A percentile compares a stretch with the other conserved stretches of the same genome.
Evolutionary conservation across 306 rosid species (phyloP).

Genomic region (Rosa rugosa): DNA sequence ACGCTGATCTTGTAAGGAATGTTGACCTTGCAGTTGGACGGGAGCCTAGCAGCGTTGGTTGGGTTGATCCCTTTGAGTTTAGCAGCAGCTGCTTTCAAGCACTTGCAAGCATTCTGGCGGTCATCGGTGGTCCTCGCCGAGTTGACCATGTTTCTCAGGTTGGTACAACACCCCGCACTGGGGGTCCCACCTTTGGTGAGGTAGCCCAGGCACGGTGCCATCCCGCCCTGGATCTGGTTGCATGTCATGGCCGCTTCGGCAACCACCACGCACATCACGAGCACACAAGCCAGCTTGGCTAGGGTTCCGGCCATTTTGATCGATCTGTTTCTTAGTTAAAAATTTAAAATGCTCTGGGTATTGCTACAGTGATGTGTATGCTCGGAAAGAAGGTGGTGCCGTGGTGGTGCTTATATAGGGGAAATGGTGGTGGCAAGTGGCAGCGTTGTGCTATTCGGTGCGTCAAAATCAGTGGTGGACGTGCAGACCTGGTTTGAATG

Average conservation of each 20-base stretch:
- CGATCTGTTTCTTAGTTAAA: not conserved
- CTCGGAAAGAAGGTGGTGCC: not conserved
- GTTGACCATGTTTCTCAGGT: slow-evolving; percentile 16
- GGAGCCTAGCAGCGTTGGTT: slow-evolving; percentile 26
- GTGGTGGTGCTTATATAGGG: slow-evolving; percentile 3
- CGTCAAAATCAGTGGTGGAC: not conserved
- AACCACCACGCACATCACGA: slow-evolving; percentile 34
- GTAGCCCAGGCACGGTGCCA: slow-evolving; percentile 20
- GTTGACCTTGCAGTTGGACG: slow-evolving; percentile 39
- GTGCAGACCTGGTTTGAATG: not conserved
- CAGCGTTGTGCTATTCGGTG: slow-evolving; percentile 3
- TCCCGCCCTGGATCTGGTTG: not conserved
- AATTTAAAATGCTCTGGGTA: not conserved
- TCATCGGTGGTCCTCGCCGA: slow-evolving; percentile 26
- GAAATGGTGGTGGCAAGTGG: not conserved
- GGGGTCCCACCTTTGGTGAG: slow-evolving; percentile 15
- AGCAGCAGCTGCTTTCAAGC: slow-evolving; percentile 40
- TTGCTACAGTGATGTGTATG: not conserved
- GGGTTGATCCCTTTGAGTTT: not conserved
- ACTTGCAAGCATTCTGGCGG: slow-evolving; percentile 36
- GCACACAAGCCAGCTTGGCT: slow-evolving; percentile 23
- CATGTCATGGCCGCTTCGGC: slow-evolving; percentile 35
- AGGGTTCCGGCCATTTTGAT: slow-evolving; percentile 11
- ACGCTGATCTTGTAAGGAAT: slow-evolving; percentile 75
- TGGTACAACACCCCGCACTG: not conserved